A percentile compares a stretch with the other conserved stretches of the same genome.
phyloP scores from a whole-genome alignment of 2,329 filamentous ascomycete genomes.

The Trichoderma sp. region DNA sequence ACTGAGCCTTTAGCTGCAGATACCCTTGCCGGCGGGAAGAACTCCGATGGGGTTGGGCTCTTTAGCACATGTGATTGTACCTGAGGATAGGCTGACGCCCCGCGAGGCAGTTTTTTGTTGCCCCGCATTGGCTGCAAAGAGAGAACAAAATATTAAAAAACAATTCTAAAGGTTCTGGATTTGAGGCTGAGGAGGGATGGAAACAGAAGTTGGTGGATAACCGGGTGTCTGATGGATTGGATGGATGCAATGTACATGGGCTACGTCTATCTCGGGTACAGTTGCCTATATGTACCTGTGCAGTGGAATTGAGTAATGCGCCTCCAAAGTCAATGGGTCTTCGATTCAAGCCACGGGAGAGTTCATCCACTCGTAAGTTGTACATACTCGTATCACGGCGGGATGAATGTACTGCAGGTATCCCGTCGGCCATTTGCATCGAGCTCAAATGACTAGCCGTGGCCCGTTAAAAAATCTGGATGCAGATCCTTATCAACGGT shows the following conservation, averaged over 20 bases:
- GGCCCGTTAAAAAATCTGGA: not conserved
- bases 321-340: not conserved
- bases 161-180: not conserved
- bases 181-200: not conserved
- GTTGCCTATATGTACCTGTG: not conserved
- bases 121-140: not conserved
- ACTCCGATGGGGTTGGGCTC: not conserved
- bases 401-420: not conserved
- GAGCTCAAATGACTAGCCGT: not conserved
- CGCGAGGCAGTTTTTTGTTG: slow-evolving; percentile 6
- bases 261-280: not conserved
- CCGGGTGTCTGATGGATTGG: not conserved
- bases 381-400: not conserved
- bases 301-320: not conserved
- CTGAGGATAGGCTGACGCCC: not conserved
- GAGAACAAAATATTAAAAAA: not conserved
- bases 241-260: not conserved
- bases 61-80: not conserved
- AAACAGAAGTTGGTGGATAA: not conserved
- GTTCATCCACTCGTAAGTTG: not conserved
- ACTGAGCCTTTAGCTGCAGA: not conserved
- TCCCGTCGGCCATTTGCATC: not conserved
- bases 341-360: not conserved
- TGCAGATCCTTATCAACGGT: not conserved
- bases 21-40: not conserved